Evolutionary conservation across 257 asterid species (phyloP), one percentile per base, ranked within the genome.

Genomic region (Gentiana straminea): DNA sequence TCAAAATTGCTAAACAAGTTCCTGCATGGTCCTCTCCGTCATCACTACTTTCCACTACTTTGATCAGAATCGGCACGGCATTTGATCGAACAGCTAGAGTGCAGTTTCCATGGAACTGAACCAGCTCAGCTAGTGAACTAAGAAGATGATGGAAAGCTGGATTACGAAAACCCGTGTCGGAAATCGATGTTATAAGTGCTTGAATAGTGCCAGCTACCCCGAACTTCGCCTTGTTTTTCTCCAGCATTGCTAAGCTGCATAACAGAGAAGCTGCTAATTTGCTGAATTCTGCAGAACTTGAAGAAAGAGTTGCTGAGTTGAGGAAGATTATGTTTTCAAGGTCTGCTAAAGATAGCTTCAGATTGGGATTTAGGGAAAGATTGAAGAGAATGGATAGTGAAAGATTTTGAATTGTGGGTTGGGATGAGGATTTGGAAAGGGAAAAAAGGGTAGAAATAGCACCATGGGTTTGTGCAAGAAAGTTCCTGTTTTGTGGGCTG

Each of bases 51-150:
- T 80, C 77, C 1, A 66, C 83, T 15, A 74, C 44, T 13, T 37
- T 58, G 32, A 87, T 57, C 51, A 87, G 79, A 68, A 69, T 75
- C 0, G 79, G 81, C 38, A 87, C 77, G 2, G 81, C 93, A 9
- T 87, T 86, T 1, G 84, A 71, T 35, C 62, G 70, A 7, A 87
- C 93, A 0, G 94, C 94, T 65, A 84, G 5, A 6, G 89, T 87
- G 78, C 96, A 87, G 65, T 87, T 87, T 39, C 96, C 94, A 3
- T 84, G 96, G 64, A 84, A 84, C 59, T 80, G 94, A 58, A 80
- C 89, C n/a, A 84, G 78, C 66, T 87, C 96, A 7, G 86, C 82
- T 44, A 87, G 69, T 32, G 87, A 62, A 67, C 87, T 80, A 39
- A 87, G 94, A 39, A 84, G 80, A 62, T 84, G 84, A 67, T 84